Percentiles rank a stretch among this genome's conserved stretches.
Conservation (phyloP, 768 basidiomycete genomes). For the Phaffia australis region DNA sequence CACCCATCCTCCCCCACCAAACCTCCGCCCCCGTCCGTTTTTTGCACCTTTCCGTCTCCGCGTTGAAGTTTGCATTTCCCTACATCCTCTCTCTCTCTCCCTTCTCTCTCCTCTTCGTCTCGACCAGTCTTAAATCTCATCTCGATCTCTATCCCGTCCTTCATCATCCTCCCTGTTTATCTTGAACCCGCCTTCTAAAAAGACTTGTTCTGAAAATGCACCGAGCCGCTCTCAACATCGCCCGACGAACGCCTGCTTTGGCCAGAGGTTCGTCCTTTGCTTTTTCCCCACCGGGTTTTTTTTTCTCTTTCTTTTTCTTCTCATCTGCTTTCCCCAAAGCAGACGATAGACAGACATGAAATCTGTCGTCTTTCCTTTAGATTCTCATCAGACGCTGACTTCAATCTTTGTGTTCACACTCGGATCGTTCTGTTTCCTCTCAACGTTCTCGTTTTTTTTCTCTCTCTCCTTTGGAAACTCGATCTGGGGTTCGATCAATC, state of each 20-base stretch:
- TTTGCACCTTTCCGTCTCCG: too few relatives aligned
- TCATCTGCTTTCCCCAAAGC: background rate
- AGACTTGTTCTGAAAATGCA: slow-evolving; percentile 8
- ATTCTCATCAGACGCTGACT: background rate
- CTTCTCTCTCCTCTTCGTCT: too few relatives aligned
- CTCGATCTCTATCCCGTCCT: background rate
- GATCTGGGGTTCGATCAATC: background rate
- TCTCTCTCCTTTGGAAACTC: too few relatives aligned
- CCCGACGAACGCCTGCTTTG: slow-evolving; percentile 13
- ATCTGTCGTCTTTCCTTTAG: background rate
- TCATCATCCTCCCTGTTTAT: background rate
- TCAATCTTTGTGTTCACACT: background rate
- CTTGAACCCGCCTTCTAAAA: background rate
- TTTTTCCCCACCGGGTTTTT: background rate
- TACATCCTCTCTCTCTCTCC: too few relatives aligned
- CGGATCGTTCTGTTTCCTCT: background rate
- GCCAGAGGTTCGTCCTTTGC: slow-evolving; percentile 16
- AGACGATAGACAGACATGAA: background rate
- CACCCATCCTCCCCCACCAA: too few relatives aligned
- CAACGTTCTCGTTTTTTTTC: slow-evolving; percentile 8
- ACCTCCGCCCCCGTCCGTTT: too few relatives aligned
- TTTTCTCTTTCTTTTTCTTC: background rate
- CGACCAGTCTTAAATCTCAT: too few relatives aligned
- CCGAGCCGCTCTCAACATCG: slow-evolving; percentile 19
- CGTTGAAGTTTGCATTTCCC: too few relatives aligned